phyloP scores from a whole-genome alignment of 2,329 filamentous ascomycete species.

The Ambrosiella beaveri region DNA sequence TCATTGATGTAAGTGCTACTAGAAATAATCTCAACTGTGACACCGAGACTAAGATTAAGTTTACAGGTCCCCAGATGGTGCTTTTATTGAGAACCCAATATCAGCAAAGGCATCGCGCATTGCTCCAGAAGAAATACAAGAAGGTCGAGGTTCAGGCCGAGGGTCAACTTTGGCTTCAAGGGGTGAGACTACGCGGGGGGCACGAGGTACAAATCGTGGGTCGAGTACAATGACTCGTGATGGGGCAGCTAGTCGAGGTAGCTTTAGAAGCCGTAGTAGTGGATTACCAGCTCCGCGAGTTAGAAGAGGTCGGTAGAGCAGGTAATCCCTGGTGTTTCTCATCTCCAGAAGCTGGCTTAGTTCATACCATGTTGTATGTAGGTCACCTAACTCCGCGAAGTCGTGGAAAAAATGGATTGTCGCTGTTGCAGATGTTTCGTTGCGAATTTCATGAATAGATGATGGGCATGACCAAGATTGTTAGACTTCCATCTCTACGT shows the following conservation, averaged over 20 bases:
- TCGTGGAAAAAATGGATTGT: too few relatives aligned
- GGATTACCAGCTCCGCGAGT: slow-evolving; percentile 25
- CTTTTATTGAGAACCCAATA: slow-evolving; percentile 72
- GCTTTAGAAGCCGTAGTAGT: slow-evolving; percentile 14
- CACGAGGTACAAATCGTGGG: slow-evolving; percentile 15
- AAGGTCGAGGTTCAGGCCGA: slow-evolving; percentile 21
- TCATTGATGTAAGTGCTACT: slow-evolving; percentile 56
- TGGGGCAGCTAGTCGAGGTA: slow-evolving; percentile 17
- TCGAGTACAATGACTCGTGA: neutral
- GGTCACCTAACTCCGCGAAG: too few relatives aligned
- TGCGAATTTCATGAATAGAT: neutral
- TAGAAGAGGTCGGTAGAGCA: slow-evolving; percentile 21
- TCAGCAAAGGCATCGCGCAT: slow-evolving; percentile 32
- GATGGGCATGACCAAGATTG: neutral
- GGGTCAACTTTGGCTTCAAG: slow-evolving; percentile 19
- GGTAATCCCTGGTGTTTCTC: too few relatives aligned
- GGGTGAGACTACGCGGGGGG: slow-evolving; percentile 4
- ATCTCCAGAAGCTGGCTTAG: too few relatives aligned
- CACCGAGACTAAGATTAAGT: slow-evolving; percentile 75
- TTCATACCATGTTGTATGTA: too few relatives aligned
- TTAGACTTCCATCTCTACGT: slow-evolving; percentile 22
- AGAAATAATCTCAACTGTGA: slow-evolving; percentile 22
- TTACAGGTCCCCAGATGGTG: slow-evolving; percentile 70
- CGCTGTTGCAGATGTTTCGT: neutral
- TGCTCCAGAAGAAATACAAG: slow-evolving; percentile 22